These are phyloP conservation scores for Glomus cerebriforme DNA, from an alignment of 192 early-diverging fungal species.

Conservation along the genomic window DNA sequence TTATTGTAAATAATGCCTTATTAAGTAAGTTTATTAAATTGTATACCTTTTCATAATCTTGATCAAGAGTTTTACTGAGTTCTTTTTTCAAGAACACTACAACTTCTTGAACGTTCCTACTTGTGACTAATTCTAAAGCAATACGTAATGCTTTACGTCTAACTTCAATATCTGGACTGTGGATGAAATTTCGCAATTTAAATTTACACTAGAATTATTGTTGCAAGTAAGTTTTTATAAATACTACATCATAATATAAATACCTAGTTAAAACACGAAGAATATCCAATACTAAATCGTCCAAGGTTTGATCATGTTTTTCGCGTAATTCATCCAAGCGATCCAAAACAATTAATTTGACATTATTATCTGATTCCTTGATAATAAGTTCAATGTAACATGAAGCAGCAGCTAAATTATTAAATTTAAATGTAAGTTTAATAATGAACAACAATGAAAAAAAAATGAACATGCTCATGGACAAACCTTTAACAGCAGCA, in stretches of 20 bases:
- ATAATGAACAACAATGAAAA: background rate
- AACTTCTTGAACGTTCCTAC: conserved; percentile 91
- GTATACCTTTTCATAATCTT: conserved; percentile 82
- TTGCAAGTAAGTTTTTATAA: background rate
- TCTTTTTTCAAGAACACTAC: conserved; percentile 95
- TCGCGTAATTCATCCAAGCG: conserved; percentile 85
- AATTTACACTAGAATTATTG: background rate
- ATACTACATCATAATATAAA: background rate
- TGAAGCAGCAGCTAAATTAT: conserved; percentile 72
- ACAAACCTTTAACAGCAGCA: conserved; percentile 78
- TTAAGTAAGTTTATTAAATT: conserved; percentile 1
- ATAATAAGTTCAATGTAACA: conserved; percentile 90
- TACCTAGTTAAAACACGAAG: conserved; percentile 83
- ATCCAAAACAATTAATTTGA: conserved; percentile 95
- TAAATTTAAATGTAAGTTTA: background rate
- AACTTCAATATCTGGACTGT: conserved; percentile 92
- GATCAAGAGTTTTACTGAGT: conserved; percentile 87
- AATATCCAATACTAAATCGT: conserved; percentile 96
- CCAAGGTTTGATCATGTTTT: conserved; percentile 86
- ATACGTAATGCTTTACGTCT: conserved; percentile 85
- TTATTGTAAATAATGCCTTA: background rate
- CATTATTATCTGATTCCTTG: conserved; percentile 97
- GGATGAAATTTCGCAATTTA: conserved; percentile 13
- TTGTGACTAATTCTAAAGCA: conserved; percentile 89
- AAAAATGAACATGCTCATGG: background rate